These are phyloP conservation scores for Mycena albidolilacea DNA, from an alignment of 768 basidiomycete genomes.

Conservation along the genomic window DNA sequence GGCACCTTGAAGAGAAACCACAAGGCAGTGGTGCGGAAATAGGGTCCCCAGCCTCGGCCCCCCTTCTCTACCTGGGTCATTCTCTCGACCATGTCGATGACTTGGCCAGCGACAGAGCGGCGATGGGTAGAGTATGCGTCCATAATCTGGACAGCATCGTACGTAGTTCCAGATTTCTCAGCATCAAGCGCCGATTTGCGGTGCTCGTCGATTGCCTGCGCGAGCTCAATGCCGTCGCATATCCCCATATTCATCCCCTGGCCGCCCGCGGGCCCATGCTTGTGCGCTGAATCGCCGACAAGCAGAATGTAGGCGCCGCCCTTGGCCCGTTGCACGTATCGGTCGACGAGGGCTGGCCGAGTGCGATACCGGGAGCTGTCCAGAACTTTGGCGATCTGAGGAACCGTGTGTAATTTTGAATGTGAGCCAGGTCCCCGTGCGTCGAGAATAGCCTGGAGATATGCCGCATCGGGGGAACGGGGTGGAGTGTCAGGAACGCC, in stretches of 20 bases:
- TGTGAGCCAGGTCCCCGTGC: slow-evolving; percentile 30
- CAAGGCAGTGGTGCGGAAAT: slow-evolving; percentile 18
- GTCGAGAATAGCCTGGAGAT: slow-evolving; percentile 31
- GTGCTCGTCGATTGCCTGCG: slow-evolving; percentile 51
- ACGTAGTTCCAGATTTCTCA: not conserved
- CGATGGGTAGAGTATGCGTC: slow-evolving; percentile 47
- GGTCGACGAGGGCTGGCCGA: slow-evolving; percentile 54
- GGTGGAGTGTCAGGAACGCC: slow-evolving; percentile 32
- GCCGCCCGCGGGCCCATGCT: slow-evolving; percentile 52
- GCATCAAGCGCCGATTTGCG: not conserved
- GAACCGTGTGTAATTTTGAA: not conserved
- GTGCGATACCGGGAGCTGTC: slow-evolving; percentile 59
- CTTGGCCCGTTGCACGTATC: slow-evolving; percentile 30
- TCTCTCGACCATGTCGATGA: slow-evolving; percentile 51
- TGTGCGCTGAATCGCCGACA: slow-evolving; percentile 59
- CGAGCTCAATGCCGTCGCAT: slow-evolving; percentile 57
- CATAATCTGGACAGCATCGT: slow-evolving; percentile 44
- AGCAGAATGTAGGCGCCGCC: slow-evolving; percentile 40
- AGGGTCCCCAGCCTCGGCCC: slow-evolving; percentile 16
- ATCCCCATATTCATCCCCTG: slow-evolving; percentile 66
- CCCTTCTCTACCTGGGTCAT: slow-evolving; percentile 42
- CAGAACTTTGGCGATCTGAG: slow-evolving; percentile 43
- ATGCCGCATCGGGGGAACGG: slow-evolving; percentile 21
- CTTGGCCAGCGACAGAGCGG: slow-evolving; percentile 49
- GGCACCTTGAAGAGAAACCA: slow-evolving; percentile 31